Evolutionary conservation across 345 rosid genomes (phyloP), one percentile per base, ranked within the genome.

Genomic region (Rhizophora apiculata): DNA sequence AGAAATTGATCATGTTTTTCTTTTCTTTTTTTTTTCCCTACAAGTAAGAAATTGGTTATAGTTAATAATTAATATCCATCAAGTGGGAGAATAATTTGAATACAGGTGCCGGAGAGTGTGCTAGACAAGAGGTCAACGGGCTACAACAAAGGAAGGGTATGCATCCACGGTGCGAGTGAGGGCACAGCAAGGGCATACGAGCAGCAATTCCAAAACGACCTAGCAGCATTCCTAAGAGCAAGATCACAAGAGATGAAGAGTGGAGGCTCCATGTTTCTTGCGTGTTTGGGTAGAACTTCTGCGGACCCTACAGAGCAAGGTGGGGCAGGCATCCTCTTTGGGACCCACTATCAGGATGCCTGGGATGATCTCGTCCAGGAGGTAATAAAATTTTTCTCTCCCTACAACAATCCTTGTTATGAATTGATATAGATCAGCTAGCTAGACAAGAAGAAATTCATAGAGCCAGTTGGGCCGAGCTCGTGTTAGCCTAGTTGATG

Each of bases 341-440:
- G 96, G 79, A 94, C 98, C 83, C 98, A 94, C 83, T 94, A 84
- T 81, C 97, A 94, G 81, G 96, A 94, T 80, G 96, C 98, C 27
- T 94, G 98, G 98, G 85, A 91, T 78, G 97, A 94, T 77, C 96
- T 94, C 78, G 97, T 94, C 85, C 87, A 80, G 66, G 95, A 91
- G 96, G 98, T 94, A 87, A 65, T 27, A n/a, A 56, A 62, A 49
- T 6, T 49, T n/a, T 18, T 5, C 2, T 48, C 31, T 18, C 18
- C n/a, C 6, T 7, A 61, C 0, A 58, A 57, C 24, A 48, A 26
- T 26, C 57, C 37, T 18, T 65, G 37, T 34, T 43, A 43, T 43
- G 49, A 13, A 43, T 43, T 43, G 37, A 34, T 34, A 7, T 6
- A 34, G 37, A 9, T 34, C 37, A 34, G 37, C 37, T 34, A 7